Evolutionary conservation across 805 yeast genomes (phyloP).

Genomic region (Saturnispora quitensis): DNA sequence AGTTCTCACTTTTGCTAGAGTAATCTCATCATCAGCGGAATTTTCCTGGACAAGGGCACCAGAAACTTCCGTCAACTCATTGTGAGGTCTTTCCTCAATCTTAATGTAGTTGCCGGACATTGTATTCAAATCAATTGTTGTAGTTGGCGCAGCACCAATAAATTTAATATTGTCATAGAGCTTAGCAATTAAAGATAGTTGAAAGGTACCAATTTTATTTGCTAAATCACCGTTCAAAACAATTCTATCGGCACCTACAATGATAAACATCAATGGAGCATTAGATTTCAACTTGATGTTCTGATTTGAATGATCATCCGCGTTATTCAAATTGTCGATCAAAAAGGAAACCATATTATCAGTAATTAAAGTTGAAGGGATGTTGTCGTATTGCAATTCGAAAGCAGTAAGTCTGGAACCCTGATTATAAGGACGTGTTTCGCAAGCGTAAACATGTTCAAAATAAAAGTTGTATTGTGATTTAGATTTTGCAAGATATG

Average conservation of each 20-base stretch:
- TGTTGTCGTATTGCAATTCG: slow-evolving; percentile 75
- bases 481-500: slow-evolving; percentile 24
- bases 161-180: slow-evolving; percentile 61
- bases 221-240: slow-evolving; percentile 94
- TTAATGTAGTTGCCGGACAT: slow-evolving; percentile 62
- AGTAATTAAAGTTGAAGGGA: slow-evolving; percentile 82
- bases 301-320: slow-evolving; percentile 21
- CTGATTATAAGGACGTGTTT: slow-evolving; percentile 94
- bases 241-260: slow-evolving; percentile 93
- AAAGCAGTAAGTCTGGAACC: slow-evolving; percentile 91
- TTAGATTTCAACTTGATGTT: slow-evolving; percentile 17
- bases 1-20: slow-evolving; percentile 49
- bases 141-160: slow-evolving; percentile 90
- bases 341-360: slow-evolving; percentile 88
- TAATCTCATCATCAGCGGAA: slow-evolving; percentile 17
- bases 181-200: slow-evolving; percentile 67
- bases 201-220: slow-evolving; percentile 92
- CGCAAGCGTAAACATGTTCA: slow-evolving; percentile 74
- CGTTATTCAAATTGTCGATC: slow-evolving; percentile 34
- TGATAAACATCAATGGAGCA: slow-evolving; percentile 77
- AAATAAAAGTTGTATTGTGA: slow-evolving; percentile 35
- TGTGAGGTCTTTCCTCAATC: slow-evolving; percentile 80
- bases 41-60: slow-evolving; percentile 47
- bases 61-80: slow-evolving; percentile 66
- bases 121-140: slow-evolving; percentile 72